Conservation (phyloP, 2,329 filamentous ascomycete species). For the Sclerotinia sclerotiorum region DNA sequence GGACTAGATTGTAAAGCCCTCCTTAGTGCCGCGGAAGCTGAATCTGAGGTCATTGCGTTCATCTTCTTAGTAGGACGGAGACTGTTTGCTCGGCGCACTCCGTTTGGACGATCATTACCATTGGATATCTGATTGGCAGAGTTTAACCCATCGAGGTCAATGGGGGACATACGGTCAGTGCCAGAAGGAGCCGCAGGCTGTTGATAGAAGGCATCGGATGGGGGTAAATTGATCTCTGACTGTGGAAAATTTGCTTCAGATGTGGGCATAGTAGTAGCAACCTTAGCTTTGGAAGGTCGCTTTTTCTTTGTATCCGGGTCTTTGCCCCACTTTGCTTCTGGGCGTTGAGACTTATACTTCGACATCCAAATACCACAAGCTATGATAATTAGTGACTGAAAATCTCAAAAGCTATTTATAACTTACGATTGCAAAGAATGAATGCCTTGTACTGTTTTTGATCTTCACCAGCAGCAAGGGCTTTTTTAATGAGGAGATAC, state of each 20-base stretch:
- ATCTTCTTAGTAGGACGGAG: conserved; percentile 35
- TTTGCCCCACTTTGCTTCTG: conserved; percentile 73
- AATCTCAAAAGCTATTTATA: neutral
- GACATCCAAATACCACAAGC: conserved; percentile 92
- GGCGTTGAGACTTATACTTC: conserved; percentile 83
- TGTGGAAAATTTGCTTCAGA: conserved; percentile 46
- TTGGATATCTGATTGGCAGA: conserved; percentile 3
- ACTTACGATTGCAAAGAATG: conserved; percentile 83
- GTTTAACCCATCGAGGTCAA: conserved; percentile 17
- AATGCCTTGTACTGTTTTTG: conserved; percentile 68
- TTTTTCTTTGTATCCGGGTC: conserved; percentile 52
- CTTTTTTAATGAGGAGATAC: conserved; percentile 79
- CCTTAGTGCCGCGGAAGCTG: conserved; percentile 37
- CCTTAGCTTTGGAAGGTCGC: conserved; percentile 39
- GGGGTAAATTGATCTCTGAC: conserved; percentile 42
- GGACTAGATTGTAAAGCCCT: conserved; percentile 43
- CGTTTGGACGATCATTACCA: conserved; percentile 9
- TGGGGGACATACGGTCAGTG: conserved; percentile 15
- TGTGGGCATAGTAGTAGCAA: conserved; percentile 20
- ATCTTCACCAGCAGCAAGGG: conserved; percentile 60
- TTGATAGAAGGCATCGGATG: conserved; percentile 31
- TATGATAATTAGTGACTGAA: conserved; percentile 41
- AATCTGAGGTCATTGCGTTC: conserved; percentile 39
- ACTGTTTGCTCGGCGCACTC: conserved; percentile 33
- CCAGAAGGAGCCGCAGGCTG: conserved; percentile 2